These are phyloP conservation scores for Platismatia glauca DNA, from an alignment of 495 filamentous ascomycete species.

Conservation along the genomic window DNA sequence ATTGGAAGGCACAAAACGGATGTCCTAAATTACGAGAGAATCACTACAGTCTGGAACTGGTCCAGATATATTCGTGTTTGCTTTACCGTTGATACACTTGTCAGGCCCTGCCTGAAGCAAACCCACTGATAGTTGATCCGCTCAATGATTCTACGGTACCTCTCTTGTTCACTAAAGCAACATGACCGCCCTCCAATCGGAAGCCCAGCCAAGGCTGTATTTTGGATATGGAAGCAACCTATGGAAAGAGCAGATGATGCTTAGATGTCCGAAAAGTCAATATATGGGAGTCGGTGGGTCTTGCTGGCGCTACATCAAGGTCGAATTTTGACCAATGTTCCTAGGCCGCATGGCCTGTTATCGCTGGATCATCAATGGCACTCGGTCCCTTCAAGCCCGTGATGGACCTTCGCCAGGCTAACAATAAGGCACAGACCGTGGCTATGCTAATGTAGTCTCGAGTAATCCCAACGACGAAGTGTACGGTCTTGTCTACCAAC, in stretches of 20 bases:
- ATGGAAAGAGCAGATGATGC: conserved; percentile 54
- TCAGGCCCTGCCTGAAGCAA: neutral
- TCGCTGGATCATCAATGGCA: conserved; percentile 55
- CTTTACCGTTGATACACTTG: too few species aligned
- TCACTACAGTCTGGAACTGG: too few species aligned
- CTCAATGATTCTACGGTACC: too few species aligned
- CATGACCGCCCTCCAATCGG: neutral
- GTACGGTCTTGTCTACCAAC: conserved; percentile 46
- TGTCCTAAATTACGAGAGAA: too few species aligned
- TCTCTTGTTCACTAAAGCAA: neutral
- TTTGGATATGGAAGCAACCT: conserved; percentile 72
- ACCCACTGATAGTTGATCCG: too few species aligned
- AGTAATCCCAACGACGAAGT: conserved; percentile 28
- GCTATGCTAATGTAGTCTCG: conserved; percentile 59
- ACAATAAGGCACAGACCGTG: conserved; percentile 29
- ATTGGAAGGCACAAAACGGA: too few species aligned
- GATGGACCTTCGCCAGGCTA: neutral
- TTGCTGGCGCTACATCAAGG: neutral
- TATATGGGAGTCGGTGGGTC: conserved; percentile 34
- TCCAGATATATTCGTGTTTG: too few species aligned
- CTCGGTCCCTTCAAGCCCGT: neutral
- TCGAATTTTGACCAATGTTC: neutral
- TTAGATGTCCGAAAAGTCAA: conserved; percentile 51
- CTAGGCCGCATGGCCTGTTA: conserved; percentile 38
- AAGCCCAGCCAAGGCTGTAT: conserved; percentile 31